A percentile compares a stretch with the other conserved stretches of the same genome.
Evolutionary conservation across 2,329 filamentous ascomycete genomes (phyloP).

Genomic region (Pyrenochaeta sp.): DNA sequence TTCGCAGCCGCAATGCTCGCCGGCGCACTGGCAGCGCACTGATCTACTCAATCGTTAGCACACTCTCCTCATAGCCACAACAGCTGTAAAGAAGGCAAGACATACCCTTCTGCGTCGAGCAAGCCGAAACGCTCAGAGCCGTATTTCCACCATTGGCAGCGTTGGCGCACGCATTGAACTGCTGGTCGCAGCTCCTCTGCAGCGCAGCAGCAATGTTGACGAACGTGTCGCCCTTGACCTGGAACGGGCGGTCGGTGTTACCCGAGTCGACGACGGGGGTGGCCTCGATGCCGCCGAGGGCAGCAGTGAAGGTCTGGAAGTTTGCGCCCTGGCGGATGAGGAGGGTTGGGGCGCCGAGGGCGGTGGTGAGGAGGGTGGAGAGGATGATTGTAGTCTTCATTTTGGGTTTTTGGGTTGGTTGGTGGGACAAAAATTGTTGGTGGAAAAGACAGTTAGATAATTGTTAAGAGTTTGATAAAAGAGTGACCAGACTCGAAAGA

Average conservation of each 20-base stretch:
- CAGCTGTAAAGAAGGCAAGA: not conserved
- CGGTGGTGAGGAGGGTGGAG: constrained; percentile 21
- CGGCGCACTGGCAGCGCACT: constrained; percentile 18
- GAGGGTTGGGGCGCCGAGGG: constrained; percentile 19
- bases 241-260: constrained; percentile 53
- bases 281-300: constrained; percentile 31
- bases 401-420: constrained; percentile 12
- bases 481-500: constrained; percentile 43
- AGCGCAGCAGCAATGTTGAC: constrained; percentile 63
- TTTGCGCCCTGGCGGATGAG: constrained; percentile 22
- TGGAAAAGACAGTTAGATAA: constrained; percentile 7
- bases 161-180: constrained; percentile 68
- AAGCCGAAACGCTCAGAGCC: constrained; percentile 24
- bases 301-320: constrained; percentile 32
- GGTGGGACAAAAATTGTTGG: not conserved
- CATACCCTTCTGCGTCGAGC: constrained; percentile 30
- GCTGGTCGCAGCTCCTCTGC: constrained; percentile 68
- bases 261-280: constrained; percentile 48
- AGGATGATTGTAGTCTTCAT: constrained; percentile 32
- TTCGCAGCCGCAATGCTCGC: constrained; percentile 10
- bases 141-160: constrained; percentile 57
- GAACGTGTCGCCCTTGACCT: constrained; percentile 53
- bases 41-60: constrained; percentile 17
- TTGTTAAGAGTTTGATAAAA: no score
- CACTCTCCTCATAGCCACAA: not conserved